A percentile compares a stretch with the other conserved stretches of the same genome.
Conservation (phyloP, 129 eudicot genomes). For the Logfia minima region DNA sequence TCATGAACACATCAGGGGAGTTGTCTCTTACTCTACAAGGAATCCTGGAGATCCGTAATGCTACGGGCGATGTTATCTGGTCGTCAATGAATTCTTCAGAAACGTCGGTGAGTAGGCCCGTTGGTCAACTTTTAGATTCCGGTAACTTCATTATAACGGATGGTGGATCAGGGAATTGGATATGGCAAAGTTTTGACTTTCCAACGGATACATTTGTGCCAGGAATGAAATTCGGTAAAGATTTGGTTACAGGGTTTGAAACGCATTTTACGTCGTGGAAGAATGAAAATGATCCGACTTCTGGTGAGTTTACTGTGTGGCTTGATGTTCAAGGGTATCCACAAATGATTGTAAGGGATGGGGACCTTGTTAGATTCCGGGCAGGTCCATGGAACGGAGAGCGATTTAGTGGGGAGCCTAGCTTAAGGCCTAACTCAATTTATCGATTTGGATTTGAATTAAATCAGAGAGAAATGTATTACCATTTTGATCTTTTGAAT, state of each 20-base stretch:
- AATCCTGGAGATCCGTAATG: conserved; percentile 28
- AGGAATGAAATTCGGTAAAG: conserved; percentile 49
- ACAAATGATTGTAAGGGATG: conserved; percentile 31
- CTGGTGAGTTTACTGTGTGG: conserved; percentile 37
- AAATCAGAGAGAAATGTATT: conserved; percentile 32
- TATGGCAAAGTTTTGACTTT: conserved; percentile 70
- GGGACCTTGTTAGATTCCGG: conserved; percentile 15
- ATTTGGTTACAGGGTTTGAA: conserved; percentile 36
- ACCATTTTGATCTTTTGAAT: conserved; percentile 31
- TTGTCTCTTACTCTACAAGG: conserved; percentile 29
- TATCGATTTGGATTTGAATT: conserved; percentile 35
- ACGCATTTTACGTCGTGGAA: conserved; percentile 45
- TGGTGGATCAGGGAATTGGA: conserved; percentile 22
- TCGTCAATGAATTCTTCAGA: conserved; percentile 30
- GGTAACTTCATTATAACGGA: conserved; percentile 54
- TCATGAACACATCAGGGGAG: conserved; percentile 36
- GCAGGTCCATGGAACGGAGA: conserved; percentile 63
- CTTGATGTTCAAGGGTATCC: conserved; percentile 44
- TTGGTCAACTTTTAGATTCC: conserved; percentile 43
- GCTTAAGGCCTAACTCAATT: conserved; percentile 14
- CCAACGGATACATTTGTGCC: conserved; percentile 54
- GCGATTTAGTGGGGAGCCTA: conserved; percentile 44
- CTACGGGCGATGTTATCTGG: conserved; percentile 37
- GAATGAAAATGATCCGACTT: conserved; percentile 41
- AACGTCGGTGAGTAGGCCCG: neutral